These are phyloP conservation scores for Mycosphaerella sp. DNA, from an alignment of 2,329 filamentous ascomycete genomes.

Conservation along the genomic window DNA sequence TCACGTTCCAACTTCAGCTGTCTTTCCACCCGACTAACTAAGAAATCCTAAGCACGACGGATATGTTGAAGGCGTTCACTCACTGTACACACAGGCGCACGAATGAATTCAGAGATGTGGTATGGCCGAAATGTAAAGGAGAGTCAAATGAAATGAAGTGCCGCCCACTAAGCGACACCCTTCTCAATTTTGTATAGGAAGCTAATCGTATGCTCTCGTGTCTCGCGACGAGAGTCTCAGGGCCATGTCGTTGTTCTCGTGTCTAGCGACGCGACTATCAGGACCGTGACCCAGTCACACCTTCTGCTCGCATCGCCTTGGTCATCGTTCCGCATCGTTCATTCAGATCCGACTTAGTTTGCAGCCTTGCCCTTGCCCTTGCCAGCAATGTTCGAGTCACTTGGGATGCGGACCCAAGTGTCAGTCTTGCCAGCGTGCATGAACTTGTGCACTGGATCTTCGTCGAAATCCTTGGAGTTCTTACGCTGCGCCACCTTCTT, in stretches of 20 bases:
- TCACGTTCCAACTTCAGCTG: too few species aligned
- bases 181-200: background rate
- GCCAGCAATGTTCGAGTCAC: background rate
- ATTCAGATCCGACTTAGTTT: background rate
- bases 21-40: too few species aligned
- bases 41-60: too few species aligned
- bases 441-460: slow-evolving; percentile 3
- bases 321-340: background rate
- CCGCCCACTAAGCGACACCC: background rate
- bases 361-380: background rate
- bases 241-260: background rate
- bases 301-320: background rate
- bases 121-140: background rate
- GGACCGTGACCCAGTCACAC: background rate
- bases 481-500: slow-evolving; percentile 1
- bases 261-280: background rate
- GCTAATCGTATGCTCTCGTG: background rate
- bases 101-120: too few species aligned
- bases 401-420: slow-evolving; percentile 1
- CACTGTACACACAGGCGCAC: too few species aligned
- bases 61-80: too few species aligned
- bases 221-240: background rate
- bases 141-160: background rate
- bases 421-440: background rate
- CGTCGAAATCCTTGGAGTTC: background rate